These are phyloP conservation scores for Capronia epimyces DNA, from an alignment of 2,329 filamentous ascomycete genomes.

Conservation along the genomic window DNA sequence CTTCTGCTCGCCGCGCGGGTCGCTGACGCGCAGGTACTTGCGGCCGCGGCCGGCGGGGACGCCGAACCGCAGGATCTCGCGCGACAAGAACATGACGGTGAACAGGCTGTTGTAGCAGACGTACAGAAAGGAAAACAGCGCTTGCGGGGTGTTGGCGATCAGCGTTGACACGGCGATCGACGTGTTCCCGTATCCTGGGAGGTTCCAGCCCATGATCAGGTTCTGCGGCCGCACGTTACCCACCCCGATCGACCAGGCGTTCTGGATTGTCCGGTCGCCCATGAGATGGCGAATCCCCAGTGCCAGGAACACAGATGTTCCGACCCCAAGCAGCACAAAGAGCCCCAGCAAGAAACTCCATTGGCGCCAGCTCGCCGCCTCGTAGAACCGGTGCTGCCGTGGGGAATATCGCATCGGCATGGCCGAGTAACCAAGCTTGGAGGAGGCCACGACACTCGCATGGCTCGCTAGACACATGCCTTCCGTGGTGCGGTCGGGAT, in stretches of 20 bases:
- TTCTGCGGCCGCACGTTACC: conserved; percentile 16
- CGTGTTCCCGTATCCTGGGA: conserved; percentile 18
- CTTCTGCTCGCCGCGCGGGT: conserved; percentile 36
- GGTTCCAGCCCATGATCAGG: conserved; percentile 19
- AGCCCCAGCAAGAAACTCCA: conserved; percentile 23
- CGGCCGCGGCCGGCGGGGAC: conserved; percentile 33
- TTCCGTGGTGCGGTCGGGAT: conserved; percentile 32
- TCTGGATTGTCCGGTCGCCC: conserved; percentile 23
- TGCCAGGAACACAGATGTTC: conserved; percentile 14
- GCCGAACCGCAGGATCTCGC: conserved; percentile 42
- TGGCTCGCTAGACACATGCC: conserved; percentile 29
- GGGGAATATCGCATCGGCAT: conserved; percentile 20
- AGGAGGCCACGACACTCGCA: conserved; percentile 17
- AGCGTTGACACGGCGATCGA: conserved; percentile 23
- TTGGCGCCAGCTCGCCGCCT: conserved; percentile 22
- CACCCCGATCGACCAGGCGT: conserved; percentile 22
- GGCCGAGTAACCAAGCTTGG: conserved; percentile 14
- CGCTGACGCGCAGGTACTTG: conserved; percentile 36
- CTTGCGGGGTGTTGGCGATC: conserved; percentile 37
- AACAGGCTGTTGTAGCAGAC: conserved; percentile 36
- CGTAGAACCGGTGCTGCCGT: conserved; percentile 17
- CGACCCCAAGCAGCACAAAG: conserved; percentile 15
- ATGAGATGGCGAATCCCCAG: conserved; percentile 17
- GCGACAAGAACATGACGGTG: conserved; percentile 44
- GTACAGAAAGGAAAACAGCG: conserved; percentile 36